phyloP scores from a whole-genome alignment of 352 stramenopile species.

The Pythium aquatile region DNA sequence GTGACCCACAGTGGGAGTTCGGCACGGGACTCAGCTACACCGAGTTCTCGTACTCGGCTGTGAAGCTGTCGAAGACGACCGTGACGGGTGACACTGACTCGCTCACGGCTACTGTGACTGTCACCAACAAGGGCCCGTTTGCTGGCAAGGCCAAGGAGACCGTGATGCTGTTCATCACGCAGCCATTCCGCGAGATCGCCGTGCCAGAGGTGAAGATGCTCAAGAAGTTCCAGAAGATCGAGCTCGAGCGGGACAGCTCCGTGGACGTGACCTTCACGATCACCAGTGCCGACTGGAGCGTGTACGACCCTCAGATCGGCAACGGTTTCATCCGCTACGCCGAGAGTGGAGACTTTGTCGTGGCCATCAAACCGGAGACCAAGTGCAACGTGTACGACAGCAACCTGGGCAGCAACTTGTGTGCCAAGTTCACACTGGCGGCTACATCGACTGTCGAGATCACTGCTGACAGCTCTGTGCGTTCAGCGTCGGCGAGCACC shows the following conservation, averaged over 20 bases:
- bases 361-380: constrained; percentile 50
- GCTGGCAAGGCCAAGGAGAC: constrained; percentile 29
- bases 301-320: constrained; percentile 52
- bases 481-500: background rate
- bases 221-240: constrained; percentile 50
- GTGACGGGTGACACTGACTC: constrained; percentile 20
- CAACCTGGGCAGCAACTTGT: constrained; percentile 15
- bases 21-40: constrained; percentile 61
- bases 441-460: constrained; percentile 13
- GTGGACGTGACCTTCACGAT: constrained; percentile 43
- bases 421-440: constrained; percentile 14
- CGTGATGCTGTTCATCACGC: constrained; percentile 36
- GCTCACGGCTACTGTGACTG: constrained; percentile 18
- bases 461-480: background rate
- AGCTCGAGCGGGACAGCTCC: constrained; percentile 30
- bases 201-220: constrained; percentile 37
- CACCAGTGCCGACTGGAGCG: constrained; percentile 35
- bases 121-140: constrained; percentile 30
- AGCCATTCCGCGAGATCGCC: constrained; percentile 21
- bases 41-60: constrained; percentile 45
- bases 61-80: constrained; percentile 34
- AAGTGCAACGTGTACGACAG: constrained; percentile 33
- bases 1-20: constrained; percentile 54
- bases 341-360: constrained; percentile 41
- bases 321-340: constrained; percentile 36